Evolutionary conservation across 305 asterid genomes (phyloP).

Genomic region (Ruellia speciosa): DNA sequence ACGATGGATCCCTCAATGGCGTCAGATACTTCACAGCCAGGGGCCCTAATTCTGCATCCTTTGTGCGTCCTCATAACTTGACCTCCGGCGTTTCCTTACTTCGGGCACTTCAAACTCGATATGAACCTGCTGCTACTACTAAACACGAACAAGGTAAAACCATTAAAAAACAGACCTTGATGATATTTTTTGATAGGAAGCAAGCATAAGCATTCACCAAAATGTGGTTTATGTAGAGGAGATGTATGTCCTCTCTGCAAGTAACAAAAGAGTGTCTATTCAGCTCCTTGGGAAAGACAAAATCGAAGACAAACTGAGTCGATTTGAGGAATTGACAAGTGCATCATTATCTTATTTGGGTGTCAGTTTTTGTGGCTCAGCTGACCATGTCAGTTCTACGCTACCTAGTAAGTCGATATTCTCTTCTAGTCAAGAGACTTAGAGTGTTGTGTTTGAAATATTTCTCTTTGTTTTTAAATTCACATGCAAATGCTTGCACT

Average conservation of each 20-base stretch:
- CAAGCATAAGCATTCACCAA: conserved; percentile 13
- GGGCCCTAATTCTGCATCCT: conserved; percentile 63
- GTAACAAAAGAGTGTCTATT: conserved; percentile 69
- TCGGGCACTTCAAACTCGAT: conserved; percentile 70
- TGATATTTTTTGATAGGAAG: too few relatives aligned
- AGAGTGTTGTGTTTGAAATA: neutral
- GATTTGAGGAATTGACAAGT: conserved; percentile 73
- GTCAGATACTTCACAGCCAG: conserved; percentile 60
- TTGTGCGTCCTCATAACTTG: conserved; percentile 60
- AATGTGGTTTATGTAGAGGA: conserved; percentile 50
- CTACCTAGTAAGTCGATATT: conserved; percentile 58
- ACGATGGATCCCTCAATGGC: conserved; percentile 72
- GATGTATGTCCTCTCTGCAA: conserved; percentile 96
- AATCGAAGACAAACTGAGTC: conserved; percentile 71
- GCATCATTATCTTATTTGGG: conserved; percentile 71
- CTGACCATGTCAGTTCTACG: conserved; percentile 36
- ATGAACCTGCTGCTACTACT: conserved; percentile 51
- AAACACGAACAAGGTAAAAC: conserved; percentile 81
- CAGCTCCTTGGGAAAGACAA: conserved; percentile 80
- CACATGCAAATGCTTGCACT: neutral
- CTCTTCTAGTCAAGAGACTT: neutral
- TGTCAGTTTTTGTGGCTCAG: conserved; percentile 57
- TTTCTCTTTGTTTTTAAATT: conserved; percentile 5
- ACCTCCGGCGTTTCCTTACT: conserved; percentile 61
- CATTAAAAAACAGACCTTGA: neutral